Conservation (phyloP, 2,329 filamentous ascomycete genomes). For the Arthrobotrys entomopaga region DNA sequence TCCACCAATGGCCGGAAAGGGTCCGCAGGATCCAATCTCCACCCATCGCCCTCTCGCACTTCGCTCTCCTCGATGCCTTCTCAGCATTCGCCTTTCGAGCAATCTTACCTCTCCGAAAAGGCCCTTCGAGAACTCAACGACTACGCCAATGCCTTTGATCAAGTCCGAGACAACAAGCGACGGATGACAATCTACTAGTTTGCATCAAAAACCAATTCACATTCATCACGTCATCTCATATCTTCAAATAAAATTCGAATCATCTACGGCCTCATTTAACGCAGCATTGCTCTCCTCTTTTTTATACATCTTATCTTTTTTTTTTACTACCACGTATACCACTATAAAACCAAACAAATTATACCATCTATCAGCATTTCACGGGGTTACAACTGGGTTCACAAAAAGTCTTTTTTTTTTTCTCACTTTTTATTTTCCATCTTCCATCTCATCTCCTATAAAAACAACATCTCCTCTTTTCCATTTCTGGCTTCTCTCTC, state of each 20-base stretch:
- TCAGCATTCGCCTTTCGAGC: constrained; percentile 66
- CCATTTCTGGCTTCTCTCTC: constrained; percentile 13
- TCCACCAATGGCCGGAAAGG: constrained; percentile 36
- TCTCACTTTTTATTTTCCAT: constrained; percentile 4
- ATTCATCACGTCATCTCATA: background rate
- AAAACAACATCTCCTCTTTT: constrained; percentile 8
- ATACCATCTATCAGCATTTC: constrained; percentile 53
- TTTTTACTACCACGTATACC: constrained; percentile 39
- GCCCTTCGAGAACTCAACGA: constrained; percentile 81
- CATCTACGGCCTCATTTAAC: constrained; percentile 48
- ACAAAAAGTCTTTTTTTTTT: constrained; percentile 50
- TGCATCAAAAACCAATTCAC: background rate
- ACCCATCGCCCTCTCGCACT: constrained; percentile 79
- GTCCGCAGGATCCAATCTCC: constrained; percentile 57
- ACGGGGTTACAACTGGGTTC: constrained; percentile 53
- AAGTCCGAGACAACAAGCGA: constrained; percentile 68
- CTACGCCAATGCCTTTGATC: constrained; percentile 90
- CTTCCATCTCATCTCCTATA: constrained; percentile 19
- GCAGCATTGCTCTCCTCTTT: constrained; percentile 49
- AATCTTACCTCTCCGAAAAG: constrained; percentile 75
- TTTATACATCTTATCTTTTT: constrained; percentile 13
- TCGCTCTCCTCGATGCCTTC: constrained; percentile 81
- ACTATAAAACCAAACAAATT: constrained; percentile 55
- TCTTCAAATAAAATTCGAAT: constrained; percentile 16
- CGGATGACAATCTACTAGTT: constrained; percentile 57